phyloP scores from a whole-genome alignment of 108 stramenopile species.

The Licmophora abbreviata region DNA sequence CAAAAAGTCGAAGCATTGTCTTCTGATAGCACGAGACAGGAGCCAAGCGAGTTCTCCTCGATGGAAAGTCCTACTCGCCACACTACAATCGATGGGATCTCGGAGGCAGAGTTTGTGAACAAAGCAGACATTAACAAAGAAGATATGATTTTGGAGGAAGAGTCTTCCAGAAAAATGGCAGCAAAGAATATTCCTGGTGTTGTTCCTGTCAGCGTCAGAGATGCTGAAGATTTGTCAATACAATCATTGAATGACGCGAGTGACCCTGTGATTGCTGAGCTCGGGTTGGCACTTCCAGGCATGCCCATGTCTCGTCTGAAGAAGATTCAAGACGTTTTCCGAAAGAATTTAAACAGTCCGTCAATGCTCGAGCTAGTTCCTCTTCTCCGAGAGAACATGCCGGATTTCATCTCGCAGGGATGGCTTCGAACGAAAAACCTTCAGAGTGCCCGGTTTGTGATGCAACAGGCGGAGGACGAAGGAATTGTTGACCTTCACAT shows the following conservation, averaged over 20 bases:
- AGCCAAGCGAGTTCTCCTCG: too few species aligned
- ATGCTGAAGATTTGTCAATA: too few species aligned
- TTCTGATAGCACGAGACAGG: too few species aligned
- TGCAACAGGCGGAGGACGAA: slow-evolving; percentile 54
- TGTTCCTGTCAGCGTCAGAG: too few species aligned
- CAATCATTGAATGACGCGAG: slow-evolving; percentile 19
- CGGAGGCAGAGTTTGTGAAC: too few species aligned
- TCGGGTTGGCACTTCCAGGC: slow-evolving; percentile 49
- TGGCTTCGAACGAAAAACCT: slow-evolving; percentile 53
- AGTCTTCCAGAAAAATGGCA: too few species aligned
- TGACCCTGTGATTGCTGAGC: slow-evolving; percentile 29
- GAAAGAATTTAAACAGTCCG: slow-evolving; percentile 50
- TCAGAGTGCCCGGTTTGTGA: slow-evolving; percentile 45
- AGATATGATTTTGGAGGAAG: too few species aligned
- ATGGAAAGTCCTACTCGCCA: too few species aligned
- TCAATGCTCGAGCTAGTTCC: slow-evolving; percentile 60
- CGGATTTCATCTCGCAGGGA: slow-evolving; percentile 43
- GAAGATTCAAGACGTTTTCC: slow-evolving; percentile 52
- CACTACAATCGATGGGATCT: too few species aligned
- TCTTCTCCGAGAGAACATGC: slow-evolving; percentile 71
- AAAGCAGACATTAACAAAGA: too few species aligned
- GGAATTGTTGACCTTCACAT: slow-evolving; percentile 55
- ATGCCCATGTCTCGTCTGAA: slow-evolving; percentile 50
- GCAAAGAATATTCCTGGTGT: too few species aligned
- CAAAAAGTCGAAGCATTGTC: too few species aligned